Percentiles rank a stretch among this genome's conserved stretches.
Conservation (phyloP, 164 flowering plant species). For the Buxus sempervirens region DNA sequence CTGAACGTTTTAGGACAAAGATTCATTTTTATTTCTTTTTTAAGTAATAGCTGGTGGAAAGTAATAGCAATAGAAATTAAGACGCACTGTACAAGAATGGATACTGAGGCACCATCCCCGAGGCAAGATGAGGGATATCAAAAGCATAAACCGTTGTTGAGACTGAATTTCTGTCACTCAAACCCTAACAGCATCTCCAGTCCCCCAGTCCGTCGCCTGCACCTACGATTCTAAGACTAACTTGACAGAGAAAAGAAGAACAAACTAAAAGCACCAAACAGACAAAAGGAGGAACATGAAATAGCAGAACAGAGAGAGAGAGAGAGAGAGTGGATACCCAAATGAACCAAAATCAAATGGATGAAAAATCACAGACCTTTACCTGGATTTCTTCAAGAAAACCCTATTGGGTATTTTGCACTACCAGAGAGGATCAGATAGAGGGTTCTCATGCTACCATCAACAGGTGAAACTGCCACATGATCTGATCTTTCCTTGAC, state of each 20-base stretch:
- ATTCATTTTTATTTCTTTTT: too few species aligned
- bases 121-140: slow-evolving; percentile 12
- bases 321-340: neutral
- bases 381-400: slow-evolving; percentile 12
- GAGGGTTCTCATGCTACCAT: slow-evolving; percentile 29
- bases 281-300: neutral
- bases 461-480: slow-evolving; percentile 74
- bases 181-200: slow-evolving; percentile 10
- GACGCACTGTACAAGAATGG: too few species aligned
- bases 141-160: slow-evolving; percentile 17
- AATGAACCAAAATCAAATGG: slow-evolving; percentile 7
- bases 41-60: neutral
- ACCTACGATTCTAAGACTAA: slow-evolving; percentile 10
- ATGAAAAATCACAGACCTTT: slow-evolving; percentile 20
- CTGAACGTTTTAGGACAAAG: neutral
- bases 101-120: slow-evolving; percentile 11
- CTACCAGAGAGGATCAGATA: neutral
- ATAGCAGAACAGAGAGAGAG: neutral
- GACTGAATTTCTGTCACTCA: slow-evolving; percentile 16
- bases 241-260: slow-evolving; percentile 2
- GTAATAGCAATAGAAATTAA: too few species aligned
- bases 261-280: neutral
- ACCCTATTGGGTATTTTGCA: neutral
- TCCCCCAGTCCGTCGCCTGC: neutral
- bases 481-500: slow-evolving; percentile 55